Base-by-base conservation (phyloP, 2,329 filamentous ascomycete species). In the Thermothelomyces thermophilus region DNA sequence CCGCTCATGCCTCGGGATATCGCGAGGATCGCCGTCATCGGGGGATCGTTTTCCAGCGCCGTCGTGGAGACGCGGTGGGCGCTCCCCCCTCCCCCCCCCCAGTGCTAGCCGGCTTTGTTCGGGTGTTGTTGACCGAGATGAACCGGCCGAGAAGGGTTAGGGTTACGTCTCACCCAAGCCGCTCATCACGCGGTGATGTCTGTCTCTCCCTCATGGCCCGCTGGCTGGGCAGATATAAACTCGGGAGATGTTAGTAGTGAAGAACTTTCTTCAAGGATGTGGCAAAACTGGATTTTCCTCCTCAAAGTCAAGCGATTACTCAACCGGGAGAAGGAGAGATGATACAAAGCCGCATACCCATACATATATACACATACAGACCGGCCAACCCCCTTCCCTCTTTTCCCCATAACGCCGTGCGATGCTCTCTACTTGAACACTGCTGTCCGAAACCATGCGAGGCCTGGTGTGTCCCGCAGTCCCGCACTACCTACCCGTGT, bases 91-190 rank as follows among this genome's bases (percentile, higher is more conserved):
- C n/a, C n/a, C n/a, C n/a, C n/a, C n/a, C n/a, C 46, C 22, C 50
- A 35, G 24, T 41, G 42, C n/a, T 55, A 55, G 26, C 50, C 53
- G 49, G 19, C 19, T 28, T 8, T n/a, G 9, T 41, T 41, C 30
- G 47, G 51, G 46, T 41, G 37, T 36, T 17, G 31, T 41, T 41
- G 47, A 44, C 53, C 49, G 46, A 52, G 46, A 31, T 31, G n/a
- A n/a, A n/a, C n/a, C 26, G 17, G 20, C 3, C 1, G 8, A 5
- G 24, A 5, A 45, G 53, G 53, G 50, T 55, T 55, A 53, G 53
- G 53, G 53, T 53, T 55, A n/a, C n/a, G n/a, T n/a, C n/a, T n/a
- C n/a, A n/a, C n/a, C n/a, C n/a, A n/a, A n/a, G n/a, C n/a, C n/a
- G n/a, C n/a, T n/a, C n/a, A n/a, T n/a, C n/a, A n/a, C n/a, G n/a